Percentiles rank a stretch among this genome's conserved stretches.
Evolutionary conservation across 257 asterid genomes (phyloP).

Genomic region (Solanum bulbocastanum): DNA sequence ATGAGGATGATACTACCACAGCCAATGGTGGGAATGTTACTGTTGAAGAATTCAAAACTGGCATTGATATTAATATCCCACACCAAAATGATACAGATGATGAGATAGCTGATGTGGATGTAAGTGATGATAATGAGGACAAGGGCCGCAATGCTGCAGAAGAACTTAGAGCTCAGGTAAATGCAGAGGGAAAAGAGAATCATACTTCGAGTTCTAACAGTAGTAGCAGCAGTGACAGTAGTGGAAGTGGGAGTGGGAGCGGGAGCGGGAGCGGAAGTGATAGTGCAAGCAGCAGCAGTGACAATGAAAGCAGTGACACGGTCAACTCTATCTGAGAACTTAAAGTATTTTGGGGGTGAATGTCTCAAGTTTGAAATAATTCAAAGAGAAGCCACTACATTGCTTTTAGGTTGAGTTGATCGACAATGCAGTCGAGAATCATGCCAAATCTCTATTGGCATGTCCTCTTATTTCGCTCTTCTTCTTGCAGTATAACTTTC

Average conservation of each 20-base stretch:
- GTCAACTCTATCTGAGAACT: conserved; percentile 42
- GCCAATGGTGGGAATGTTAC: conserved; percentile 31
- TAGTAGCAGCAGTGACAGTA: conserved; percentile 65
- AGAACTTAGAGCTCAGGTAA: conserved; percentile 74
- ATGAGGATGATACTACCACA: conserved; percentile 33
- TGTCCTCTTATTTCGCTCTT: background rate
- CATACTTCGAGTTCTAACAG: conserved; percentile 60
- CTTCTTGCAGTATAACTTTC: background rate
- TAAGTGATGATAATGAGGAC: conserved; percentile 64
- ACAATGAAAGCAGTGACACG: conserved; percentile 70
- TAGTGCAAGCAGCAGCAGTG: conserved; percentile 60
- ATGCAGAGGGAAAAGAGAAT: conserved; percentile 33
- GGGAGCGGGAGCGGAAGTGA: conserved; percentile 38
- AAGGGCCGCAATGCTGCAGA: conserved; percentile 88
- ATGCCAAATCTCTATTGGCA: background rate
- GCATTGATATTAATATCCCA: conserved; percentile 76
- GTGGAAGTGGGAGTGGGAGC: conserved; percentile 52
- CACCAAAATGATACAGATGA: conserved; percentile 65
- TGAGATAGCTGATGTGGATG: conserved; percentile 87
- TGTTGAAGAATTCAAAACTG: conserved; percentile 46
- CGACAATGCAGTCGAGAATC: background rate
- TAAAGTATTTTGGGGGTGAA: background rate
- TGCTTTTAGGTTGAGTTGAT: background rate
- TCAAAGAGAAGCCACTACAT: background rate
- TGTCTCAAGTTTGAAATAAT: background rate